Percentiles rank a stretch among this genome's conserved stretches.
phyloP scores from a whole-genome alignment of 768 basidiomycete genomes.

The Grammothele lineata region DNA sequence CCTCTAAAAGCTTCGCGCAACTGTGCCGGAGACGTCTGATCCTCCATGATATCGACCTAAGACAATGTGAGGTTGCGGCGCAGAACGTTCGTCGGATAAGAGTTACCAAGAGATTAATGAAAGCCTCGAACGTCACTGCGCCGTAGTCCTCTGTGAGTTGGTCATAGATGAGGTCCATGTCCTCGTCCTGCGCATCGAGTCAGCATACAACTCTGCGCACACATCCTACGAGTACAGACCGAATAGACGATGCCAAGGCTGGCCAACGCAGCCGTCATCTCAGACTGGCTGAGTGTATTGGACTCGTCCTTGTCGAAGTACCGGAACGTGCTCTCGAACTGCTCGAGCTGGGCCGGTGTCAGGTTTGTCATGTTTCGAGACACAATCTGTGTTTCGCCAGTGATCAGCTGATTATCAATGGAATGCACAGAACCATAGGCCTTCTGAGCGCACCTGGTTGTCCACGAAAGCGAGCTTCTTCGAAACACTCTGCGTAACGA shows the following conservation, averaged over 20 bases:
- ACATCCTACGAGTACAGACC: slow-evolving; percentile 32
- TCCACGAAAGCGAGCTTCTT: slow-evolving; percentile 96
- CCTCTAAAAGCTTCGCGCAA: slow-evolving; percentile 91
- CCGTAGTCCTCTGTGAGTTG: slow-evolving; percentile 80
- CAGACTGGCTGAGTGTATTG: slow-evolving; percentile 78
- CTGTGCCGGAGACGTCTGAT: slow-evolving; percentile 90
- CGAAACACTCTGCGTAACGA: slow-evolving; percentile 72
- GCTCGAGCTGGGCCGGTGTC: slow-evolving; percentile 92
- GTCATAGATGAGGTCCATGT: slow-evolving; percentile 79
- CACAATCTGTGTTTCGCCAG: slow-evolving; percentile 60
- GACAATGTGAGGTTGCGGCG: neutral
- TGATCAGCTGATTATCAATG: neutral
- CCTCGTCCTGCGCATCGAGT: slow-evolving; percentile 58
- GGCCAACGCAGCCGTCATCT: slow-evolving; percentile 92
- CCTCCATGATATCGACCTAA: slow-evolving; percentile 93
- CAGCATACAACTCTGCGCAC: neutral
- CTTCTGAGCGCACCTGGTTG: slow-evolving; percentile 79
- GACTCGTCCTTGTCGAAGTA: slow-evolving; percentile 94
- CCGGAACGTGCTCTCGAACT: slow-evolving; percentile 95
- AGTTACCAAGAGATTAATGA: slow-evolving; percentile 83
- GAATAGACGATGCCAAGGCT: slow-evolving; percentile 93
- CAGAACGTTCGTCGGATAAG: neutral
- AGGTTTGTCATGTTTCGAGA: slow-evolving; percentile 92
- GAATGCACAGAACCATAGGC: too few relatives aligned
- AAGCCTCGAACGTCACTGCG: slow-evolving; percentile 89